Percentiles rank a stretch among this genome's conserved stretches.
These are phyloP conservation scores for Coemansia sp. DNA, from an alignment of 192 early-diverging fungal genomes.

Conservation along the genomic window DNA sequence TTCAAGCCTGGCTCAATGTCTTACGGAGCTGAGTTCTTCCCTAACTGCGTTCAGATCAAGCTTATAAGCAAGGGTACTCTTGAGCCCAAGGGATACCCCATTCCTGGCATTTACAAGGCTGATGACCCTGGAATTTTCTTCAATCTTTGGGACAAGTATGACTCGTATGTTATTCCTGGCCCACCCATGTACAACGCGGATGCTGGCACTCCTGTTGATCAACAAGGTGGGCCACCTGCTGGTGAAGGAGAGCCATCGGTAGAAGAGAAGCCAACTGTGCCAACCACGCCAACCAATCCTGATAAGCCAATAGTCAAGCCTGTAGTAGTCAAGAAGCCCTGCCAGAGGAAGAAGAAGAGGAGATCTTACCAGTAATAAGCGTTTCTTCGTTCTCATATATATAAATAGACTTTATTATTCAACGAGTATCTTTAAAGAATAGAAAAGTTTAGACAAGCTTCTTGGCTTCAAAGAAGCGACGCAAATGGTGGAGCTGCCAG, in stretches of 20 bases:
- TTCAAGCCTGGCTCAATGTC: not conserved
- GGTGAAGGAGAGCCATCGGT: not conserved
- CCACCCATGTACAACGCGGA: slow-evolving; percentile 1
- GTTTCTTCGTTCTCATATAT: not conserved
- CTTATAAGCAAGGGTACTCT: not conserved
- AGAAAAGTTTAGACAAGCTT: slow-evolving; percentile 71
- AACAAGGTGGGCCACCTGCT: not conserved
- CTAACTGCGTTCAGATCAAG: slow-evolving; percentile 29
- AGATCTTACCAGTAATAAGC: not conserved
- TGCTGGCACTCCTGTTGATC: not conserved
- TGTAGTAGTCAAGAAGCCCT: not conserved
- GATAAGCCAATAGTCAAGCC: not conserved
- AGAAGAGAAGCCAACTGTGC: not conserved
- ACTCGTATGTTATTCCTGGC: not conserved
- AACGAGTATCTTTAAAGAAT: not conserved
- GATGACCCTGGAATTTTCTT: slow-evolving; percentile 26
- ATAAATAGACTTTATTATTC: not conserved
- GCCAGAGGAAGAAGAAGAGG: not conserved
- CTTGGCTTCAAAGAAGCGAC: slow-evolving; percentile 88
- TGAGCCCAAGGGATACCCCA: slow-evolving; percentile 2
- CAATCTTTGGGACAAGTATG: not conserved
- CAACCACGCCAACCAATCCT: not conserved
- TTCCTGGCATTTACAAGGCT: slow-evolving; percentile 25
- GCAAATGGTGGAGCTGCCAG: slow-evolving; percentile 89
- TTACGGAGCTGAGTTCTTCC: slow-evolving; percentile 29